These are phyloP conservation scores for Aspergillus ochraceus DNA, from an alignment of 2,329 filamentous ascomycete species.

Conservation along the genomic window DNA sequence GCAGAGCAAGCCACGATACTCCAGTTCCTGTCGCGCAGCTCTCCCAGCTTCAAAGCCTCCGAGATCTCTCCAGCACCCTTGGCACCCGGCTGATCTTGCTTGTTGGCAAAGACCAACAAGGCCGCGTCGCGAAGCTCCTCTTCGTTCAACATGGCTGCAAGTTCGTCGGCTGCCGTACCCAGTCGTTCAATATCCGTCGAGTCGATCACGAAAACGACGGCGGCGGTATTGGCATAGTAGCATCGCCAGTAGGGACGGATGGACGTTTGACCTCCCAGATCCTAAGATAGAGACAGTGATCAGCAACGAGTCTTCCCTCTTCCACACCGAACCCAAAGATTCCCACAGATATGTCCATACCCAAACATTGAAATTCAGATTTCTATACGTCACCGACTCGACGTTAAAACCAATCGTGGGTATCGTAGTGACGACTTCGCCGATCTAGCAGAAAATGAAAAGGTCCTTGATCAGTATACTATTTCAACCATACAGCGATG, in stretches of 20 bases:
- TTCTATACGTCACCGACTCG: constrained; percentile 97
- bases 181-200: constrained; percentile 96
- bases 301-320: neutral
- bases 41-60: constrained; percentile 84
- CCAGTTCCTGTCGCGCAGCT: constrained; percentile 96
- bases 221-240: constrained; percentile 98
- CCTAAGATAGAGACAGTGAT: constrained; percentile 49
- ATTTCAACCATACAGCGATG: neutral
- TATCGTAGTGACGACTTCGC: constrained; percentile 98
- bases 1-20: constrained; percentile 98
- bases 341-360: constrained; percentile 50
- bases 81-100: constrained; percentile 96
- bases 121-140: constrained; percentile 93
- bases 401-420: constrained; percentile 99
- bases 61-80: constrained; percentile 97
- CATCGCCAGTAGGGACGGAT: constrained; percentile 99
- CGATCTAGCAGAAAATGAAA: constrained; percentile 63
- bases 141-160: constrained; percentile 93
- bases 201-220: constrained; percentile 98
- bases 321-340: too few species aligned
- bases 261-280: constrained; percentile 95
- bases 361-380: constrained; percentile 99
- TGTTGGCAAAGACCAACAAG: constrained; percentile 95
- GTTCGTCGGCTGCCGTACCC: constrained; percentile 87
- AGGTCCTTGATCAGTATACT: constrained; percentile 1